phyloP scores from a whole-genome alignment of 2,329 filamentous ascomycete species.

The Pseudomassariella vexata region DNA sequence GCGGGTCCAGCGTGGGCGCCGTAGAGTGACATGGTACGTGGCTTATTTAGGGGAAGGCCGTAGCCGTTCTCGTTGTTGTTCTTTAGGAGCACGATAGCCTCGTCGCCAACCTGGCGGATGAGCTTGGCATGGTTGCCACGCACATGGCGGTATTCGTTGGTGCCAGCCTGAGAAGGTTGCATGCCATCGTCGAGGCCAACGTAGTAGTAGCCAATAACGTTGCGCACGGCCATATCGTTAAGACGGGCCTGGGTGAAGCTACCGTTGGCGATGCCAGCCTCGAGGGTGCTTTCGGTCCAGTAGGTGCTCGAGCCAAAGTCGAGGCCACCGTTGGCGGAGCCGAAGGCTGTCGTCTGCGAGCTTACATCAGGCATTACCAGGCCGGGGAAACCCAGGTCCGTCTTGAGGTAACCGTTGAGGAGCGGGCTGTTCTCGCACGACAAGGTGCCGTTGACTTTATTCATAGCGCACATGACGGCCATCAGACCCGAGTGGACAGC shows the following conservation, averaged over 20 bases:
- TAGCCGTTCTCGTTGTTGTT: conserved; percentile 37
- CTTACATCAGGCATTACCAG: conserved; percentile 3
- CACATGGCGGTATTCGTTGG: conserved; percentile 8
- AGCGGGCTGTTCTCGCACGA: conserved; percentile 1
- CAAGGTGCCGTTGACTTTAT: conserved; percentile 3
- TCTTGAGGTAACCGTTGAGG: conserved; percentile 5
- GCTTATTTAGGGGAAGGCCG: conserved; percentile 50
- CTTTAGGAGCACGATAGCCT: conserved; percentile 60
- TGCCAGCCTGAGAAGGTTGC: conserved; percentile 3
- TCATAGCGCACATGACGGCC: conserved; percentile 6
- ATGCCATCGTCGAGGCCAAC: conserved; percentile 8
- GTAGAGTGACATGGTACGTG: conserved; percentile 36
- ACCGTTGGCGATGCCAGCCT: conserved; percentile 7
- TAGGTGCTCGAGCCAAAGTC: not conserved
- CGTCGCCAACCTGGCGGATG: conserved; percentile 13
- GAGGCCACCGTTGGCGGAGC: conserved; percentile 4
- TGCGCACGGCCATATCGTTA: conserved; percentile 13
- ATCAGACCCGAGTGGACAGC: conserved; percentile 3
- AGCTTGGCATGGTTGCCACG: conserved; percentile 10
- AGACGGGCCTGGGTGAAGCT: conserved; percentile 11
- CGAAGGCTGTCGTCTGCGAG: conserved; percentile 1
- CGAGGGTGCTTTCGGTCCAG: conserved; percentile 5
- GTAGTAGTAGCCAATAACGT: conserved; percentile 11
- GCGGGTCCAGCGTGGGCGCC: conserved; percentile 55
- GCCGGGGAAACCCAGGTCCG: conserved; percentile 2